Percentiles rank a stretch among this genome's conserved stretches.
Evolutionary conservation across 2,329 filamentous ascomycete species (phyloP).

Genomic region (Dactylonectria estremocensis): DNA sequence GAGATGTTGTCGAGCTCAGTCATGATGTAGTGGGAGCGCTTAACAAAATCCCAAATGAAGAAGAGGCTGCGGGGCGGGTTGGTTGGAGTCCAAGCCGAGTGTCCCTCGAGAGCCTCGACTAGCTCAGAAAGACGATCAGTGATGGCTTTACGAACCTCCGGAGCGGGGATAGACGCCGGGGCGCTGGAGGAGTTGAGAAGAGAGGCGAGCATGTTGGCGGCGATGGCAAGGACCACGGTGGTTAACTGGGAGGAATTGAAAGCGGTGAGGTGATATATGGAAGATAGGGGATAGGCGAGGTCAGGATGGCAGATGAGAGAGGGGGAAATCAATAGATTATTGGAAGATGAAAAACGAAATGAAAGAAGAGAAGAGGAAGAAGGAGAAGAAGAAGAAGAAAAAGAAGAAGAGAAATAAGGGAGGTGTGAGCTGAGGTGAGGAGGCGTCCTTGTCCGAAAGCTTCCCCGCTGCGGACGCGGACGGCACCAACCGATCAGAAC

Average conservation of each 20-base stretch:
- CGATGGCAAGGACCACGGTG: neutral
- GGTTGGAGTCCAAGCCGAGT: slow-evolving; percentile 48
- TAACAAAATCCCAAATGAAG: slow-evolving; percentile 60
- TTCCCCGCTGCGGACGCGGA: slow-evolving; percentile 26
- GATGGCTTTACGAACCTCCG: slow-evolving; percentile 47
- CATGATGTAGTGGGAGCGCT: slow-evolving; percentile 59
- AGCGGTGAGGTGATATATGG: neutral
- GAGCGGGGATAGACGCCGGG: slow-evolving; percentile 41
- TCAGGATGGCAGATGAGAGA: neutral
- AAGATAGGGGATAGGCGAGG: neutral
- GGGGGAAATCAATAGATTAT: too few species aligned
- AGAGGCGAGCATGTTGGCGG: slow-evolving; percentile 36
- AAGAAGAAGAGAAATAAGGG: slow-evolving; percentile 12
- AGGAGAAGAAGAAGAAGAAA: neutral
- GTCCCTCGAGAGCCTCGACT: slow-evolving; percentile 49
- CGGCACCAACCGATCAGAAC: neutral
- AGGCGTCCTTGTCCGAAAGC: slow-evolving; percentile 23
- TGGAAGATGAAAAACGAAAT: neutral
- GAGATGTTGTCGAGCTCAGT: slow-evolving; percentile 58
- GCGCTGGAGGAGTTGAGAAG: slow-evolving; percentile 31
- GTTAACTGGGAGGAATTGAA: neutral
- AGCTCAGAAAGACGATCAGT: slow-evolving; percentile 46
- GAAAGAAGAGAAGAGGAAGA: neutral
- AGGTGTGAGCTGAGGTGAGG: slow-evolving; percentile 28
- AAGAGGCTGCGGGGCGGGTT: slow-evolving; percentile 52